Evolutionary conservation across 1,284 basidiomycete species (phyloP), one percentile per base, ranked within the genome.

Genomic region (Trametes sp.): DNA sequence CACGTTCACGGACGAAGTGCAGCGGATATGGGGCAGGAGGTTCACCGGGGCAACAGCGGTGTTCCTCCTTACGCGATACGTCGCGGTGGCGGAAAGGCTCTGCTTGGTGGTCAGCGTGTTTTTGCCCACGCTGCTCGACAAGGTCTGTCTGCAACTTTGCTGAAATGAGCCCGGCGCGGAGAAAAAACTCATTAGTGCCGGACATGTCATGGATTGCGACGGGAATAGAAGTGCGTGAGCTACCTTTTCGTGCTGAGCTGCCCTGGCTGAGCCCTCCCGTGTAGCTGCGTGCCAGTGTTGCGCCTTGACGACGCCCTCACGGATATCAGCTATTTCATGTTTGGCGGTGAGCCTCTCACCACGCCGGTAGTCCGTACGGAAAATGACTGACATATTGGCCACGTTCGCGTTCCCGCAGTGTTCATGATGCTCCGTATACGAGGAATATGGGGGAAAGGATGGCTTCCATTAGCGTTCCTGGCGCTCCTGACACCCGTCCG

Each of bases 21-120:
- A 70, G 42, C 63, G 67, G 13, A 70, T 70, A 60, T 70, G 69
- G 69, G 29, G 48, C 14, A 59, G 67, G 10, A 57, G 57, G 21
- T 63, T 67, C 31, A 57, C 67, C 8, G 67, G 65, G 1, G 69
- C 69, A 8, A 68, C 69, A 5, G 44, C 58, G 11, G 55, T 70
- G 24, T 70, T 69, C 57, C 49, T 67, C 38, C 11, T 70, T 7
- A 68, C 62, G 16, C 61, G 69, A 24, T 70, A 68, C 35, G 60
- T 50, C 4, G 60, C 59, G 10, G 46, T 70, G 6, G 61, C 63
- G 2, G 69, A 70, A 45, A 48, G 69, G 28, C 59, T 62, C 9
- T 48, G 49, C 0, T 52, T 70, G 14, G 38, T 65, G 6, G 51
- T 46, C 7, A 70, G 66, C 54, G 57, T 68, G 21, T 61, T 68